phyloP scores from a whole-genome alignment of 2,329 filamentous ascomycete genomes.

The Lecanoromycetidae sp. region DNA sequence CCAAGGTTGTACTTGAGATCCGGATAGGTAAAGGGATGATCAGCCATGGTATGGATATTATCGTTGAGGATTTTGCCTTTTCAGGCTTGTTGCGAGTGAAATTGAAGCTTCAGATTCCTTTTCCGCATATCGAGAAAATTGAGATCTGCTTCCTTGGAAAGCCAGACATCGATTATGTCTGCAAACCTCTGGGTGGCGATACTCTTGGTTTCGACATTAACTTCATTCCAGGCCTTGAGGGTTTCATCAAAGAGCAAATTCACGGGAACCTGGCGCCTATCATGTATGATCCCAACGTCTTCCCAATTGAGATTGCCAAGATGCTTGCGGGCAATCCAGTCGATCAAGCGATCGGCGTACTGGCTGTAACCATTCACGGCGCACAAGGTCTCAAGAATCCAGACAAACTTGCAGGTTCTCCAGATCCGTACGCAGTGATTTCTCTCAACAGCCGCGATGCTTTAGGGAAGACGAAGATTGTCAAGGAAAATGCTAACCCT shows the following conservation, averaged over 20 bases:
- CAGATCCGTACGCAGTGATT: slow-evolving; percentile 78
- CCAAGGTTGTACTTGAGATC: slow-evolving; percentile 90
- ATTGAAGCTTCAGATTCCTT: slow-evolving; percentile 91
- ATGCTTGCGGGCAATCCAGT: slow-evolving; percentile 90
- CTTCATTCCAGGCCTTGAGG: slow-evolving; percentile 89
- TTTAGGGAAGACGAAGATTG: slow-evolving; percentile 77
- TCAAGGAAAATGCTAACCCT: slow-evolving; percentile 74
- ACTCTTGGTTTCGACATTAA: slow-evolving; percentile 97
- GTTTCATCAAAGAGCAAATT: slow-evolving; percentile 90
- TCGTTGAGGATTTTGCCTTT: slow-evolving; percentile 96
- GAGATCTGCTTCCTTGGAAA: slow-evolving; percentile 90
- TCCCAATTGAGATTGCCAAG: slow-evolving; percentile 96
- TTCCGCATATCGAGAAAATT: slow-evolving; percentile 86
- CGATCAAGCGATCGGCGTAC: slow-evolving; percentile 87
- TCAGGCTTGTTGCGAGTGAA: slow-evolving; percentile 93
- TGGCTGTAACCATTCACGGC: slow-evolving; percentile 82
- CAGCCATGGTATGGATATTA: slow-evolving; percentile 92
- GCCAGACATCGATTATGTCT: slow-evolving; percentile 89
- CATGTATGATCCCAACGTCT: slow-evolving; percentile 97
- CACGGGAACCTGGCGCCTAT: slow-evolving; percentile 88
- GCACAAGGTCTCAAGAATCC: slow-evolving; percentile 88
- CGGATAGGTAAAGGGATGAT: slow-evolving; percentile 91
- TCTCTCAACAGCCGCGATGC: slow-evolving; percentile 73
- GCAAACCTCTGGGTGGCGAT: slow-evolving; percentile 92
- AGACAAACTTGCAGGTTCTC: slow-evolving; percentile 82